Evolutionary conservation across 2,329 filamentous ascomycete species (phyloP), one percentile per base, ranked within the genome.

Genomic region (Emergomyces africanus): DNA sequence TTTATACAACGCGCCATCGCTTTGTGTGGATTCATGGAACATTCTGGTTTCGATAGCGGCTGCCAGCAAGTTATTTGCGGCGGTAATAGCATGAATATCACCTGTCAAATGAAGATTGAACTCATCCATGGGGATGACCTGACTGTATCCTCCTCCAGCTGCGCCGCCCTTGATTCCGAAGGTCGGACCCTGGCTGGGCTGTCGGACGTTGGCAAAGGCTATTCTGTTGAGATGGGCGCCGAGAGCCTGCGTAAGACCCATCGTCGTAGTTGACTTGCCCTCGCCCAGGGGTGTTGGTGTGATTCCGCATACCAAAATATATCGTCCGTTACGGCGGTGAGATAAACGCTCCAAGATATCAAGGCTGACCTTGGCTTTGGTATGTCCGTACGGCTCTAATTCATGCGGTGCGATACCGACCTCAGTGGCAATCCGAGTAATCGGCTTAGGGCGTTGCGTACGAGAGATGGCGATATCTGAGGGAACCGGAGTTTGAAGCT

Each of bases 91-190:
- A 73, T 99, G 94, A 60, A 99, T 97, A 72, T 99, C 94, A 68
- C 94, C 94, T 59, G 94, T 99, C 68, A 99, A 78, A 74, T 99
- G 94, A 70, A 99, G 79, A 76, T 99, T 99, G 80, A 99, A 99
- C 74, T 99, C 94, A 68, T 99, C 94, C 94, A 99, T 99, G 61
- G 94, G 94, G 68, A 99, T 97, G 70, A 99, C 94, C 74, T 99
- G 94, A 73, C 90, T 96, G 83, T 97, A 99, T 44, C 94, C 94
- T 73, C 94, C 94, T 68, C 94, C 94, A 59, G 94, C 94, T 61
- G 94, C 94, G 68, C 94, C 94, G 63, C 94, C 94, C 81, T 99
- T 99, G 81, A 99, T 97, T 69, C 94, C 94, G 72, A 99, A 99
- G 0, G 94, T 99, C 59, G 94, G 94, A 4, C 94, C 94, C 77